Base-by-base conservation (phyloP, 768 basidiomycete genomes). In the Suillus brevipes region DNA sequence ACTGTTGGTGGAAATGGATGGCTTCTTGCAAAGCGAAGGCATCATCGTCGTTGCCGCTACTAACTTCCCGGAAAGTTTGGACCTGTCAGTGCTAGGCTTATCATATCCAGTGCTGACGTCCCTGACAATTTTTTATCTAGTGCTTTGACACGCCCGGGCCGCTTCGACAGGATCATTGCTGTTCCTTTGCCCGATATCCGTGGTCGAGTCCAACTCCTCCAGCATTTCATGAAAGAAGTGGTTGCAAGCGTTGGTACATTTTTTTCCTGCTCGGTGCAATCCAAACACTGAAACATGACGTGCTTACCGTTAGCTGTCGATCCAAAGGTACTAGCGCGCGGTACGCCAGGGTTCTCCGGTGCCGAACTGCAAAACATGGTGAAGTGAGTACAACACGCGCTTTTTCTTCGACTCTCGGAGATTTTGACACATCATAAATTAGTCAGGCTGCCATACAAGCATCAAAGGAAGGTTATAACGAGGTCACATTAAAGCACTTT, bases 351-450 rank as follows among this genome's bases (percentile, higher is more conserved):
- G 3, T 97, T 99, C 80, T 96, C 94, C 58, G 97, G 97, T 47
- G 97, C 97, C 23, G 97, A 99, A 79, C 75, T 99, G 43, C 94
- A 99, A 75, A 99, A 99, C 75, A 87, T 99, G 85, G 91, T 98
- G 71, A 99, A 99, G 89, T 94, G 69, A 71, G 88, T 82, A 45
- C 38, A 59, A 3, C 58, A 59, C 18, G 25, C 23, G 9, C 36
- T 25, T n/a, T 25, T 36, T 45, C 16, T 14, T 60, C 49, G 45
- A 64, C 43, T 37, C 42, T 59, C 16, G 42, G 45, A 4, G 31
- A 55, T 61, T 23, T 18, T 65, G 28, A 64, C 61, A 71, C 55
- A 23, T 12, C 9, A 40, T 31, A 38, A 47, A 63, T 36, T 63
- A 89, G 89, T 71, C 86, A 92, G 82, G 97, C 97, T 16, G 97